Evolutionary conservation across 495 filamentous ascomycete species (phyloP).

Genomic region (Pyrenula aspistea): DNA sequence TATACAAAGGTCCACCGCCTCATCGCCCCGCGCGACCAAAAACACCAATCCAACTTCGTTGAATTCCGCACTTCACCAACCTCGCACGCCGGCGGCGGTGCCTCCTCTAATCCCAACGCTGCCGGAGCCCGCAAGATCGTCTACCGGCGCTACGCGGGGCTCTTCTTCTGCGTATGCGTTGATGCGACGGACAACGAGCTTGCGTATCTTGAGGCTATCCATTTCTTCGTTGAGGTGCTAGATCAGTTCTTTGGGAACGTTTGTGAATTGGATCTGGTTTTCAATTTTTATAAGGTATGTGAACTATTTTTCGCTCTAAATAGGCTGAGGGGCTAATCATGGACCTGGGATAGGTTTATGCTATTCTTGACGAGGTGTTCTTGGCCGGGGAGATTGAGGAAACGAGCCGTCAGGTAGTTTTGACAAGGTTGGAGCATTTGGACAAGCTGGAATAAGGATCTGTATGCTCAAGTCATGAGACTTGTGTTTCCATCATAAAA

Average conservation of each 20-base stretch:
- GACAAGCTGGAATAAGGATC: constrained; percentile 79
- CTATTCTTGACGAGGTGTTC: constrained; percentile 94
- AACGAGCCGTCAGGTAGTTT: constrained; percentile 93
- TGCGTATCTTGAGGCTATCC: constrained; percentile 92
- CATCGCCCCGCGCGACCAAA: constrained; percentile 93
- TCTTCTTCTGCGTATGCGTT: constrained; percentile 98
- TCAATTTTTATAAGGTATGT: constrained; percentile 84
- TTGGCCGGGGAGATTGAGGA: constrained; percentile 96
- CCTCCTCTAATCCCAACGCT: constrained; percentile 8
- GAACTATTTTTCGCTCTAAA: constrained; percentile 9
- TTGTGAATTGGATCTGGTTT: constrained; percentile 96
- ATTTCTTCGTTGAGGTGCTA: constrained; percentile 98
- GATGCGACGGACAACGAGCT: constrained; percentile 99
- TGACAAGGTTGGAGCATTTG: constrained; percentile 87
- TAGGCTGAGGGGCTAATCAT: background rate
- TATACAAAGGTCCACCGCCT: constrained; percentile 74
- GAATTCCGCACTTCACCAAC: constrained; percentile 45
- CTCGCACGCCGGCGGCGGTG: background rate
- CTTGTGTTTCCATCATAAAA: too few species aligned
- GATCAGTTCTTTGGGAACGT: constrained; percentile 99
- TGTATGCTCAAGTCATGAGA: too few species aligned
- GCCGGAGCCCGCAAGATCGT: constrained; percentile 55
- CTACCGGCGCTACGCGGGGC: constrained; percentile 89
- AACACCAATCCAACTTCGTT: constrained; percentile 99
- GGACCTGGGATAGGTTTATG: constrained; percentile 61